phyloP scores from a whole-genome alignment of 1,284 basidiomycete species.

The Marasmius oreades region DNA sequence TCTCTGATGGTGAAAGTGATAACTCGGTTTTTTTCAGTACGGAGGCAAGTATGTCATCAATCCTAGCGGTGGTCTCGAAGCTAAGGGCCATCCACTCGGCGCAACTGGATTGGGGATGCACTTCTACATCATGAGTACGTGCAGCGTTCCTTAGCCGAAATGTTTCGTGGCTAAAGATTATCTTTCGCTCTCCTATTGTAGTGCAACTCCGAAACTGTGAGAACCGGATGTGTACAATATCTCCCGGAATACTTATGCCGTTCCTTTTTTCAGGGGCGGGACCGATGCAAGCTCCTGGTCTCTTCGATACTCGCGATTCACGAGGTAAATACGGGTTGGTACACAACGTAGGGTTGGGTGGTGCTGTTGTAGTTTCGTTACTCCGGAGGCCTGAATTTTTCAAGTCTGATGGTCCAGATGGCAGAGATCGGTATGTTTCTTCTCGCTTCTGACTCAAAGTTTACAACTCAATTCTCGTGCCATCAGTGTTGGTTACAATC shows the following conservation, averaged over 20 bases:
- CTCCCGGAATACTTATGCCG: conserved; percentile 1
- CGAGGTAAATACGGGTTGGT: conserved; percentile 79
- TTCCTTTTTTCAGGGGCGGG: conserved; percentile 56
- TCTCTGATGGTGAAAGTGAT: conserved; percentile 7
- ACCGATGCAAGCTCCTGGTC: conserved; percentile 75
- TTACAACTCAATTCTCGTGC: neutral
- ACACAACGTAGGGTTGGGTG: conserved; percentile 83
- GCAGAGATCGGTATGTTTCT: conserved; percentile 52
- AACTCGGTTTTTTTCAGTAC: conserved; percentile 40
- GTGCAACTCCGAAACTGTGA: conserved; percentile 75
- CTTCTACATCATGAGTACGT: conserved; percentile 79
- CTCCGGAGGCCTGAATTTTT: conserved; percentile 74
- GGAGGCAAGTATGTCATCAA: conserved; percentile 89
- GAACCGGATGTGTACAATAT: conserved; percentile 16
- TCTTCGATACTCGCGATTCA: conserved; percentile 58
- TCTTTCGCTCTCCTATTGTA: conserved; percentile 21
- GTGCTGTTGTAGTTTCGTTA: conserved; percentile 73
- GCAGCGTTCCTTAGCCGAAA: neutral
- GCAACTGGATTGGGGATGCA: conserved; percentile 88
- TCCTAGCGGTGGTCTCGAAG: conserved; percentile 83
- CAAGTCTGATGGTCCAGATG: conserved; percentile 57
- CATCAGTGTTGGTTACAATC: conserved; percentile 74
- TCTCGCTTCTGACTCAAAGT: conserved; percentile 1
- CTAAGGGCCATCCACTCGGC: conserved; percentile 83
- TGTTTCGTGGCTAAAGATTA: neutral